Evolutionary conservation across 345 rosid genomes (phyloP), one percentile per base, ranked within the genome.

Genomic region (Gossypium rotundifolium): DNA sequence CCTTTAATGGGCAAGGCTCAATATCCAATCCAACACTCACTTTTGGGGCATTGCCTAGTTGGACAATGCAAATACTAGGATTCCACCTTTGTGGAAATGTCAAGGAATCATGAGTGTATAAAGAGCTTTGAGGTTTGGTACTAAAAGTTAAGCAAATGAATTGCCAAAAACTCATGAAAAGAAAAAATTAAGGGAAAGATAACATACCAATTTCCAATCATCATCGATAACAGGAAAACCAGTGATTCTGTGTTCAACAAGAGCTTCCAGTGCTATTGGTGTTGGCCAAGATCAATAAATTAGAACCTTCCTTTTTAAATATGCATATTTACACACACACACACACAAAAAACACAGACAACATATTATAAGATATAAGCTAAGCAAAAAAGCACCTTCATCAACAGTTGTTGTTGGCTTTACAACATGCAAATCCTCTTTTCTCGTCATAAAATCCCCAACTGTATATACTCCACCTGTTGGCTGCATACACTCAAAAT

Each of bases 171-270:
- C 46, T 17, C 46, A 27, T 6, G 48, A 61, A 33, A 33, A 33
- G 38, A 14, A 14, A 49, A 60, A 40, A 18, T 7, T 74, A 65
- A 71, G 73, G 75, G 25, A 63, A 49, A 27, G 75, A 48, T 25
- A 73, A 70, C 84, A 76, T 84, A 88, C 94, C 93, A 89, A 77
- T 76, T 84, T 90, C 93, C 93, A 89, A 74, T 87, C 90, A 55
- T 92, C 90, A 49, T 92, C 95, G 61, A 92, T 81, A 75, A 94
- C 98, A 73, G 98, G 97, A 86, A 92, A 89, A 66, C 97, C 94
- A 23, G 95, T 90, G 78, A 92, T 84, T 85, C 93, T 88, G 73
- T 83, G 81, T 81, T 88, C 93, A 29, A 89, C 97, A 33, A 90
- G 88, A 18, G 82, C 70, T 71, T 90, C 94, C 73, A 94, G 75